Base-by-base conservation (phyloP, 2,329 filamentous ascomycete genomes). In the Verticillium nonalfalfae region DNA sequence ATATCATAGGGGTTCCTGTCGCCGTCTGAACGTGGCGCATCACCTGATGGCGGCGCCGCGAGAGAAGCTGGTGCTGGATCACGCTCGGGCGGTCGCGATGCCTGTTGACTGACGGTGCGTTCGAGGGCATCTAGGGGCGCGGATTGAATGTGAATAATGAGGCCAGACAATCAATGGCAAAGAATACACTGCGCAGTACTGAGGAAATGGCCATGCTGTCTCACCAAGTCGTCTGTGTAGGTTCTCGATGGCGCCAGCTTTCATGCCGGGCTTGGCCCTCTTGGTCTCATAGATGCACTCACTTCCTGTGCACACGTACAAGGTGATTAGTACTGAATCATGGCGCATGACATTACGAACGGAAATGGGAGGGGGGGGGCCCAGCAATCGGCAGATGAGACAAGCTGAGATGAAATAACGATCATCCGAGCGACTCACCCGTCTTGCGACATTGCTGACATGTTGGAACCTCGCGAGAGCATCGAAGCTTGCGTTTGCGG, bases 191-290 rank as follows among this genome's bases (percentile, higher is more conserved):
- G 26, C 26, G 1, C 18, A 52, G 18, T 52, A 18, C n/a, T n/a
- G 13, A 18, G 26, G 15, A 18, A 10, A 52, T n/a, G 45, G 6
- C 45, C 10, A 36, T 36, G 7, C 4, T 52, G 45, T 52, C 58
- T 13, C 38, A 72, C 73, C 69, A n/a, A 76, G 65, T 62, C 74
- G 67, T 59, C 69, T 65, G 59, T 74, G 74, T 31, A 76, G 60
- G 39, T 68, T 71, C 40, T 76, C 74, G 33, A 77, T 68, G 2
- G 73, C 75, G 1, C 75, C 75, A 13, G 67, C 65, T 62, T 75
- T 76, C 61, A 77, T 69, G 4, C 75, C 74, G 5, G 75, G 75
- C 60, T 74, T 76, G 3, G 66, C 67, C 40, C 69, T 68, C 62
- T 71, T 73, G 1, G 66, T 59, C 33, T 72, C 69, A 60, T 75